Evolutionary conservation across 441 rosid genomes (phyloP).

Genomic region (Eruca vesicaria): DNA sequence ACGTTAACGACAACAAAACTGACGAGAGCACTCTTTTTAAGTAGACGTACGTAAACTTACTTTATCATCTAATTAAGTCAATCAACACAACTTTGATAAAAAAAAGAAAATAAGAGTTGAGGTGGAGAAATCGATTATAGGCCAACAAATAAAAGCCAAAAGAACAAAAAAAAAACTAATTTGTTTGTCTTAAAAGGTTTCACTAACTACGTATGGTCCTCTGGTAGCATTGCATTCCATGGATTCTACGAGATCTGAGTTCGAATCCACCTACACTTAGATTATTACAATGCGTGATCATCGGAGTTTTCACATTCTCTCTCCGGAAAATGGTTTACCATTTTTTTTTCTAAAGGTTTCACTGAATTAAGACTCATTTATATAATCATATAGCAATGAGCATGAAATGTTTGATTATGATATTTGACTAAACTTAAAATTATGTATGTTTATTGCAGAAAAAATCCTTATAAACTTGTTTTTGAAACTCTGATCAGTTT

Average conservation of each 20-base stretch:
- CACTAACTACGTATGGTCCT: too few relatives aligned
- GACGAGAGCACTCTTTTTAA: not conserved
- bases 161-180: not conserved
- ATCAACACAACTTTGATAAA: not conserved
- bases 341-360: too few relatives aligned
- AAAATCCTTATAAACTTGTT: not conserved
- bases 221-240: too few relatives aligned
- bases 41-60: not conserved
- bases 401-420: not conserved
- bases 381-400: not conserved
- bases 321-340: too few relatives aligned
- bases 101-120: not conserved
- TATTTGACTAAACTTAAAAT: not conserved
- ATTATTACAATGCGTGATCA: too few relatives aligned
- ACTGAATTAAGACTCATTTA: not conserved
- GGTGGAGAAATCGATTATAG: not conserved
- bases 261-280: too few relatives aligned
- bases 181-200: not conserved
- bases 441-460: not conserved
- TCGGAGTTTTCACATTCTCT: too few relatives aligned
- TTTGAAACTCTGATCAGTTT: not conserved
- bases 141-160: not conserved
- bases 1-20: not conserved
- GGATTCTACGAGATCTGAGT: too few relatives aligned
- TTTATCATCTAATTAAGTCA: not conserved